Percentiles rank a stretch among this genome's conserved stretches.
These are phyloP conservation scores for Colletotrichum sp. DNA, from an alignment of 2,329 filamentous ascomycete genomes.

Conservation along the genomic window DNA sequence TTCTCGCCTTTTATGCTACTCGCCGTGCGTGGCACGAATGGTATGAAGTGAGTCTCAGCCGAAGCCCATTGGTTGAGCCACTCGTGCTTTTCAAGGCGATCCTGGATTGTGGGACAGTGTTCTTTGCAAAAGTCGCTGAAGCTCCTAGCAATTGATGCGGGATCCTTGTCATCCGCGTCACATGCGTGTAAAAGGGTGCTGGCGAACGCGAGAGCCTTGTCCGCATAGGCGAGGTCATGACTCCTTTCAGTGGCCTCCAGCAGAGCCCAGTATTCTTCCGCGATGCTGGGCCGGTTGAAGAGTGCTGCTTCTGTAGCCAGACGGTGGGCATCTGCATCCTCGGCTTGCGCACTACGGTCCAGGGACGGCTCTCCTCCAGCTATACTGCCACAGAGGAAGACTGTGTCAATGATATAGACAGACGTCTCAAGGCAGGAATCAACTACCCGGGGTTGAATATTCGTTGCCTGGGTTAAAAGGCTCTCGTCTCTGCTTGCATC, in stretches of 20 bases:
- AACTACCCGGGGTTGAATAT: neutral
- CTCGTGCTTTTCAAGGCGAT: neutral
- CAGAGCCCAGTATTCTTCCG: neutral
- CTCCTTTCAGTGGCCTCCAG: neutral
- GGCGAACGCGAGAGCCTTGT: neutral
- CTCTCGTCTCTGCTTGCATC: neutral
- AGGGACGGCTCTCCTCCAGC: neutral
- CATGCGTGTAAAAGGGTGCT: neutral
- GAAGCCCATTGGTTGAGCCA: neutral
- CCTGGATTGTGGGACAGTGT: neutral
- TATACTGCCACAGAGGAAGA: neutral
- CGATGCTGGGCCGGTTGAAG: neutral
- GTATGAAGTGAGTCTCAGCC: neutral
- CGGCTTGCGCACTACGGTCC: neutral
- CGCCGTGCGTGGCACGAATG: neutral
- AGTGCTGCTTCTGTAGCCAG: neutral
- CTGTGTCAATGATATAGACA: neutral
- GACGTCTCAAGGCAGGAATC: neutral
- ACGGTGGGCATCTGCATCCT: neutral
- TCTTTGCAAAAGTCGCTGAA: neutral
- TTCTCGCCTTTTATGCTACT: neutral
- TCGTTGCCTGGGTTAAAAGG: rapidly evolving
- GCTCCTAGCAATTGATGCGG: neutral
- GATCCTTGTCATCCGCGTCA: neutral
- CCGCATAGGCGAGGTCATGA: neutral